Base-by-base conservation (phyloP, 192 early-diverging fungal genomes). In the Linnemannia hyalina region DNA sequence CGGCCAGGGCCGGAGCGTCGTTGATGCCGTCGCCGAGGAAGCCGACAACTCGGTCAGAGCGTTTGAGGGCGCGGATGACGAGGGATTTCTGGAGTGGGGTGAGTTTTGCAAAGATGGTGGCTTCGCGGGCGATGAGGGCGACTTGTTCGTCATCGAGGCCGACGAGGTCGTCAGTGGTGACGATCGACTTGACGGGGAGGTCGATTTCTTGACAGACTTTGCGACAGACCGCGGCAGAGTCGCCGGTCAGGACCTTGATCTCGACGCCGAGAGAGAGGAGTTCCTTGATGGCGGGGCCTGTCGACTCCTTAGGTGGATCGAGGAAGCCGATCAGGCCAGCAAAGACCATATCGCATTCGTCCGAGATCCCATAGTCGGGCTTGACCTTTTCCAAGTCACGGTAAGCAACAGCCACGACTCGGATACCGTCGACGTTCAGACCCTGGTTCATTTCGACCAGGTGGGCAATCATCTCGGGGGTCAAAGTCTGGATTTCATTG, bases 21-120 rank as follows among this genome's bases (percentile, higher is more conserved):
- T 92, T 92, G 84, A 92, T 90, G 20, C 91, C 90, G 71, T 92
- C 91, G 36, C 90, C 91, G 3, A 92, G 82, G 73, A 92, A 91
- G 16, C 90, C 90, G 42, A 91, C 89, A 7, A 81, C 81, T 23
- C 82, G 71, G 55, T 82, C 88, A 3, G 72, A 29, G 6, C 81
- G 80, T 74, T 92, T 88, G 42, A 92, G 69, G 18, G 86, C 76
- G 46, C 81, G 75, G 49, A 92, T 89, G 23, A 91, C 85, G 4
- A 77, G 44, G 0, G 80, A 81, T 63, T 91, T 92, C 70, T 90
- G 89, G 9, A 90, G 46, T 13, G 91, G 91, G 2, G 90, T 90
- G 47, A 92, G 73, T 69, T 92, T 92, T 18, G 91, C 91, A 89
- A 92, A 91, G 57, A 92, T 78, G 35, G 90, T 90, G n/a, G 82